Base-by-base conservation (phyloP, 768 basidiomycete species). In the Pisolithus microcarpus region DNA sequence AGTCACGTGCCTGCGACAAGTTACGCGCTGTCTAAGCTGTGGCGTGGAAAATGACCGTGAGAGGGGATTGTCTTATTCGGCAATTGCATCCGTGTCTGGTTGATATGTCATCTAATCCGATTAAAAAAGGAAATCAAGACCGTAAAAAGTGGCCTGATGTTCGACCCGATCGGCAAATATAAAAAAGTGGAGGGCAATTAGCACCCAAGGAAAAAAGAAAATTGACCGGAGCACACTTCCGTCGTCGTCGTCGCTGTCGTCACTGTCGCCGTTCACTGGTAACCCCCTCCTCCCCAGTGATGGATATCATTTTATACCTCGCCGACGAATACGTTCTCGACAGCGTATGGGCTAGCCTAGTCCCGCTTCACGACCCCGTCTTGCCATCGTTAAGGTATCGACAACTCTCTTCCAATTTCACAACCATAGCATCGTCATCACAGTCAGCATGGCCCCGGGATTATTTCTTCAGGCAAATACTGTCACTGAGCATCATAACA, bases 401-500 rank as follows among this genome's bases (percentile, higher is more conserved):
- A 36, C 58, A 70, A 28, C 56, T 71, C 38, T 38, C 38, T n/a
- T 38, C 28, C 34, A 80, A 79, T 50, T 68, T 66, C 42, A 68
- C 76, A 8, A 60, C 73, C 40, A 58, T 67, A 44, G 31, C 74
- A 11, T 56, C 73, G 30, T 51, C 50, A 23, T 62, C 73, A 40
- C 60, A 77, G 37, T 89, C 87, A 4, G 87, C 87, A 37, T 92
- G 91, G 91, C 81, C 91, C 0, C 79, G 93, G 38, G 85, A 92
- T 58, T 84, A 89, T 61, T 59, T 93, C 7, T 85, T 79, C 4
- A 80, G 93, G 38, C 92, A 95, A 63, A 48, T 87, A 4, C 19
- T 86, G 28, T 93, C 92, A 1, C 71, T 98, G 52, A 67, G 70
- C 55, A 64, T 74, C 23, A 62, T 98, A 56, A 94, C 92, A 1